phyloP scores from a whole-genome alignment of 306 rosid genomes.

The Betula pendula region DNA sequence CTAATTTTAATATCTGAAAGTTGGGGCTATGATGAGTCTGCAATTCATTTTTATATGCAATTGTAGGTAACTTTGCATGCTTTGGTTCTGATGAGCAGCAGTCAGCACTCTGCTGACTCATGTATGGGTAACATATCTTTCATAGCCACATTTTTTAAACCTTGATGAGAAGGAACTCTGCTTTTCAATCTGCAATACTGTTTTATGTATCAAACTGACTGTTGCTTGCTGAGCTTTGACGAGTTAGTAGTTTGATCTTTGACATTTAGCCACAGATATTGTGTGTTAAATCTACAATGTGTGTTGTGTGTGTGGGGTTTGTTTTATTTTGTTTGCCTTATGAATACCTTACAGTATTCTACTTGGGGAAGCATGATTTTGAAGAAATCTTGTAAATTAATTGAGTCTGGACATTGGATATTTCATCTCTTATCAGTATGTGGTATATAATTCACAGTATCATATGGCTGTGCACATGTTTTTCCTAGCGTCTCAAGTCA shows the following conservation, averaged over 20 bases:
- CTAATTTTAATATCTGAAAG: conserved; percentile 22
- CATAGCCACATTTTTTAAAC: conserved; percentile 10
- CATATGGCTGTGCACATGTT: background rate
- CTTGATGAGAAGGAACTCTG: conserved; percentile 15
- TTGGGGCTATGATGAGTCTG: conserved; percentile 17
- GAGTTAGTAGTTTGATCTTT: conserved; percentile 7
- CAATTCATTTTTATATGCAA: background rate
- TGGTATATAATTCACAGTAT: conserved; percentile 2
- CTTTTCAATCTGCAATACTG: conserved; percentile 9
- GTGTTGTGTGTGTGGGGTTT: background rate
- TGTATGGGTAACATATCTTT: conserved; percentile 16
- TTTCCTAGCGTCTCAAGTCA: background rate
- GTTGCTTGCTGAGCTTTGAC: conserved; percentile 6
- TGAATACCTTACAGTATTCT: background rate
- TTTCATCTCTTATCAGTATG: conserved; percentile 7
- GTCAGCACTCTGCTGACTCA: conserved; percentile 6
- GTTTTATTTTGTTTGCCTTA: background rate
- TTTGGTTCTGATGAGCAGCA: conserved; percentile 20
- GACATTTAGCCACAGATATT: conserved; percentile 1
- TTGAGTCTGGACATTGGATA: background rate
- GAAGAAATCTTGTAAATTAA: background rate
- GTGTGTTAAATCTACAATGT: background rate
- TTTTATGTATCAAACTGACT: conserved; percentile 8
- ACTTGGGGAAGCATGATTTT: background rate
- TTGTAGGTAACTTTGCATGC: conserved; percentile 20